A percentile compares a stretch with the other conserved stretches of the same genome.
phyloP scores from a whole-genome alignment of 345 rosid genomes.

The Brassica incana region DNA sequence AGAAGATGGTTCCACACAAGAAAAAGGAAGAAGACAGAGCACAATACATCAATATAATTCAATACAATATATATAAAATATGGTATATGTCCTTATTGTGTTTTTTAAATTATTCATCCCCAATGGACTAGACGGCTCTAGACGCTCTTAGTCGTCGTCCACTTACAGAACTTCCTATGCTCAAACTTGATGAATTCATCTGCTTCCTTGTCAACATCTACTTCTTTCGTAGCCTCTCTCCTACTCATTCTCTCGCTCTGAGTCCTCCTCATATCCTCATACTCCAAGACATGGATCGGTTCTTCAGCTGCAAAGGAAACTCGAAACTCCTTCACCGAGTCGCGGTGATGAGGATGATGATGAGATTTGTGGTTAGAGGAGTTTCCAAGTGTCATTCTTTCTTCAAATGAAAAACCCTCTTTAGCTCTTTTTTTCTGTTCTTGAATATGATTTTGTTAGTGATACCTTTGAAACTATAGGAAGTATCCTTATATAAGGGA shows the following conservation, averaged over 20 bases:
- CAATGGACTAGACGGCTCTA: constrained; percentile 9
- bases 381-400: constrained; percentile 30
- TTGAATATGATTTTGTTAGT: constrained; percentile 10
- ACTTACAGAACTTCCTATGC: constrained; percentile 57
- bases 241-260: constrained; percentile 18
- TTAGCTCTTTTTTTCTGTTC: background rate
- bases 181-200: constrained; percentile 58
- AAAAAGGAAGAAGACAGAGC: background rate
- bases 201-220: constrained; percentile 59
- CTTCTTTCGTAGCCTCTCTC: constrained; percentile 20
- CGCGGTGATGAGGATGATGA: constrained; percentile 13
- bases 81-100: background rate
- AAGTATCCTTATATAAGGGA: constrained; percentile 21
- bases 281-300: constrained; percentile 17
- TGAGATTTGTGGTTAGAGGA: constrained; percentile 27
- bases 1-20: background rate
- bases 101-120: background rate
- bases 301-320: constrained; percentile 22
- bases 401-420: background rate
- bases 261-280: constrained; percentile 19
- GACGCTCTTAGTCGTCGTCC: constrained; percentile 15
- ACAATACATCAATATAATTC: background rate
- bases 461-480: constrained; percentile 9
- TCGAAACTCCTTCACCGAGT: constrained; percentile 26
- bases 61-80: constrained; percentile 7